Base-by-base conservation (phyloP, 192 early-diverging fungal species). In the Mortierella hygrophila region DNA sequence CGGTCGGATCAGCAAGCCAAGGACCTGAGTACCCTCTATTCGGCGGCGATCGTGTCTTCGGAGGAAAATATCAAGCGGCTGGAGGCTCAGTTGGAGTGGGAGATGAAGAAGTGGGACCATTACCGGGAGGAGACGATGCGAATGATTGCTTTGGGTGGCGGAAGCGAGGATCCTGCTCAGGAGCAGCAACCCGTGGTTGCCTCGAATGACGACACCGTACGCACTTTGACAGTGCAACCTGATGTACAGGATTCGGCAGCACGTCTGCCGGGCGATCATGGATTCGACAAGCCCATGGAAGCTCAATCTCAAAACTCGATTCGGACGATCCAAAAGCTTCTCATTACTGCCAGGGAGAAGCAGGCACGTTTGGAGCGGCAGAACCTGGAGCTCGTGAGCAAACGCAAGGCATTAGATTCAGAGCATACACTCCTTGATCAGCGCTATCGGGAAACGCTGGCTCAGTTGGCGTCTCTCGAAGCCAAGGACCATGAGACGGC, bases 51-150 rank as follows among this genome's bases (percentile, higher is more conserved):
- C 6, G 41, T 44, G 0, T 42, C 55, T 23, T 70, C 82, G 2
- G 72, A 70, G 44, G 76, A 83, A 29, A 74, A 74, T 10, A 78
- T 83, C 32, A 78, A 63, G 41, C 82, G 82, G 32, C n/a, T 83
- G 49, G 82, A 83, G 73, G 82, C 82, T 4, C 57, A 57, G 26
- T 37, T 83, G 60, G 82, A 83, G 47, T 83, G 82, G 82, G 82
- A 83, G 52, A 78, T 54, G 82, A 78, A 78, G 32, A 83, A 83
- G 26, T 83, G 82, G 82, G 52, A 76, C 46, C 68, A 71, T 54
- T 83, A 83, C 38, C 72, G 54, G 26, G 52, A 55, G 0, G 72
- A 78, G 44, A 78, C 74, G 82, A 68, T 10, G n/a, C 47, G 70
- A 21, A 82, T 82, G 81, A 8, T 38, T 35, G 46, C 80, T 42